phyloP scores from a whole-genome alignment of 768 basidiomycete species.

The Tylopilus rubrobrunneus region DNA sequence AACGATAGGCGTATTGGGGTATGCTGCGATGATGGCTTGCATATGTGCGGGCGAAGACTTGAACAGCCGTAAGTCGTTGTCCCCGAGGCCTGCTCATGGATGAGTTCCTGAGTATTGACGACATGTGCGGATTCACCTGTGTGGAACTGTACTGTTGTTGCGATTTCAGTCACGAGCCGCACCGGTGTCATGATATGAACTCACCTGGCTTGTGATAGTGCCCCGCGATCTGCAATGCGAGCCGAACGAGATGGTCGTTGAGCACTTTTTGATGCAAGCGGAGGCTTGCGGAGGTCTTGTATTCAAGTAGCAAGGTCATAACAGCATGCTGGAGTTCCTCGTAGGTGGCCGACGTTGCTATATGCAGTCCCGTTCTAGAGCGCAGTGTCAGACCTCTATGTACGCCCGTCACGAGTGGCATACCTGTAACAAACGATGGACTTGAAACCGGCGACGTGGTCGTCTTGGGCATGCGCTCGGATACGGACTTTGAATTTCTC shows the following conservation, averaged over 20 bases:
- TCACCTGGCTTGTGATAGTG: constrained; percentile 56
- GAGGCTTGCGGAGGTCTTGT: constrained; percentile 36
- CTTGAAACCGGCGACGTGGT: constrained; percentile 65
- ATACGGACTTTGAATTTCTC: constrained; percentile 36
- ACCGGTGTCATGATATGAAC: constrained; percentile 1
- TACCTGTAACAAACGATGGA: constrained; percentile 67
- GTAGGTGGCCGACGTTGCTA: constrained; percentile 31
- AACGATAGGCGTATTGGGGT: constrained; percentile 57
- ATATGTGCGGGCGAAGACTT: constrained; percentile 62
- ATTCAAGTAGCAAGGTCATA: constrained; percentile 30
- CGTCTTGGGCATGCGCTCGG: constrained; percentile 36
- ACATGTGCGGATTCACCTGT: constrained; percentile 38
- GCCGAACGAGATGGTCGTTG: constrained; percentile 64
- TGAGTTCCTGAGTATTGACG: background rate
- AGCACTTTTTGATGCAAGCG: constrained; percentile 58
- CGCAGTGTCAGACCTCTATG: background rate
- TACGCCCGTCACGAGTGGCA: background rate
- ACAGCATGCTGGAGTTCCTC: constrained; percentile 33
- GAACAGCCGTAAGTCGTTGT: constrained; percentile 60
- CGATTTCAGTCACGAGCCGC: background rate
- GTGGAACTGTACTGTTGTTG: constrained; percentile 70
- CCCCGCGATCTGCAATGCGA: constrained; percentile 51
- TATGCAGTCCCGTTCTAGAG: constrained; percentile 58
- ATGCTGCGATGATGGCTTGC: constrained; percentile 64
- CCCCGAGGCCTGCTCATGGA: constrained; percentile 49